A percentile compares a stretch with the other conserved stretches of the same genome.
phyloP scores from a whole-genome alignment of 805 yeast genomes.

The Wickerhamiella shivajii region DNA sequence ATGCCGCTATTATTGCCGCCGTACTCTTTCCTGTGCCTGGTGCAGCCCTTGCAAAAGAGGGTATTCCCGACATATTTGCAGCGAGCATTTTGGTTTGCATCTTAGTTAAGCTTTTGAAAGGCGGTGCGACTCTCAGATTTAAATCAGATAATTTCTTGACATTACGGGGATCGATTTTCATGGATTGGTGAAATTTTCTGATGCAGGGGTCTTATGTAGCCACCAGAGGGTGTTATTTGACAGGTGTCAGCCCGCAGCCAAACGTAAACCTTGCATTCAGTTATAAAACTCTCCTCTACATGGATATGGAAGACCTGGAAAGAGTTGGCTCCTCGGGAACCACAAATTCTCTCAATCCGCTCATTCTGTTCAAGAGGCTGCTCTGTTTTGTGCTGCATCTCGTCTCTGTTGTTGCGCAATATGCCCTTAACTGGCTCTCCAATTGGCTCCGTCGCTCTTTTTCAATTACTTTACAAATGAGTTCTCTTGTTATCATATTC shows the following conservation, averaged over 20 bases:
- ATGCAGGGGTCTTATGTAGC: no score
- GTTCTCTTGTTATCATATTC: slow-evolving; percentile 15
- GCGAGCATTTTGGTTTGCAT: slow-evolving; percentile 22
- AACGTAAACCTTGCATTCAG: no score
- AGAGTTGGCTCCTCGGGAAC: no score
- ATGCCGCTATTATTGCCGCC: slow-evolving; percentile 20
- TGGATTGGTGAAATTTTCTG: no score
- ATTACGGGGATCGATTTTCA: slow-evolving; percentile 8
- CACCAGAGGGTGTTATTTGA: no score
- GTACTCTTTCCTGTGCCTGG: slow-evolving; percentile 26
- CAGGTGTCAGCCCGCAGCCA: no score
- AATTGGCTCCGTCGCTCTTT: slow-evolving; percentile 4
- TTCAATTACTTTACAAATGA: slow-evolving; percentile 11
- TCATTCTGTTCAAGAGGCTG: slow-evolving; percentile 2
- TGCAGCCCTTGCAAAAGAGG: slow-evolving; percentile 20
- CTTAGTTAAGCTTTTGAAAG: slow-evolving; percentile 14
- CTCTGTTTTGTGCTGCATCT: slow-evolving; percentile 20
- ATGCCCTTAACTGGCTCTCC: slow-evolving; percentile 9
- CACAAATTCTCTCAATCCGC: slow-evolving; percentile 4
- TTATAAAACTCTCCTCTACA: no score
- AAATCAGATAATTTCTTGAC: not conserved
- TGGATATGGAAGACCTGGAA: no score
- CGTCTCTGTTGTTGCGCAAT: not conserved
- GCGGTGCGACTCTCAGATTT: slow-evolving; percentile 5
- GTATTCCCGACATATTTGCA: slow-evolving; percentile 19